Base-by-base conservation (phyloP, 2,329 filamentous ascomycete genomes). In the Calonectria pauciramosa region DNA sequence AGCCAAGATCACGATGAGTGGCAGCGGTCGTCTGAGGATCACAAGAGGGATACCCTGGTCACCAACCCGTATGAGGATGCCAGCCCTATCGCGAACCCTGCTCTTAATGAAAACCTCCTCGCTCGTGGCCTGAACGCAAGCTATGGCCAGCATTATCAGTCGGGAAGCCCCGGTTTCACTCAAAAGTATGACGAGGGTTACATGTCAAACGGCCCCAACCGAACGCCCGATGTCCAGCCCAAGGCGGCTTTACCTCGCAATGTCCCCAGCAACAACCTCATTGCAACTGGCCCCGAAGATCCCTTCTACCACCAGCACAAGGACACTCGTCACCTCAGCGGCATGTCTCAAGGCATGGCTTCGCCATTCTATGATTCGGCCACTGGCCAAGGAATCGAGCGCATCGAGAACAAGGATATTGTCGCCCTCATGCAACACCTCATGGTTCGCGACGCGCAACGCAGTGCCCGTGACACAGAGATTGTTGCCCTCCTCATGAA, bases 341-440 rank as follows among this genome's bases (percentile, higher is more conserved):
- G 95, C 65, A 94, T 98, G 87, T 98, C 96, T 10, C 95, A 98
- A 82, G 96, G 96, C 59, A 95, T 98, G 91, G 90, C 89, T 4
- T 97, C 96, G 36, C 96, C 96, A 3, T 89, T 99, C 26, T 99
- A 98, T 82, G 97, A 99, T 83, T 93, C 95, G 73, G 91, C 96
- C 4, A 98, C 95, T 1, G 96, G 96, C 68, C 93, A 92, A 76
- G 96, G 96, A 41, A 94, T 98, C 68, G 96, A 99, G 78, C 91
- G 94, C 63, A 99, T 99, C 67, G 94, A 99, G 83, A 98, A 96
- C 59, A 97, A 97, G 86, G 97, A 99, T 82, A 97, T 99, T 80
- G 94, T 99, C 77, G 95, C 96, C 30, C 88, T 99, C 75, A 99
- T 99, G 97, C 96, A 99, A 83, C 97, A 99, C 85, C 91, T 93